Conservation (phyloP, 2,329 filamentous ascomycete species). For the Metarhizium brunneum region DNA sequence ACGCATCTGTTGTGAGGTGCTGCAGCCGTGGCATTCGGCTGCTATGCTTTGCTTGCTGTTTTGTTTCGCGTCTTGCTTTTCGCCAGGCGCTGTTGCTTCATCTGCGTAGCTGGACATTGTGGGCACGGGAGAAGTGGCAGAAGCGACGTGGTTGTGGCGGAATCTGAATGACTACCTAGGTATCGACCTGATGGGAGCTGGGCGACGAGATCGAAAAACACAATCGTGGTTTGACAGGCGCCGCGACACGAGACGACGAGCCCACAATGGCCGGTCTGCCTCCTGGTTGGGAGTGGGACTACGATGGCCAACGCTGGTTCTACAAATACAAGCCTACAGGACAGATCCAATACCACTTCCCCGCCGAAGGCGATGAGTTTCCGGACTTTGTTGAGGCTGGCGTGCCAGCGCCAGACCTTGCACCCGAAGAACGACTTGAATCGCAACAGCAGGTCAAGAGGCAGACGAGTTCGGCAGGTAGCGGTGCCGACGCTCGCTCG, state of each 20-base stretch:
- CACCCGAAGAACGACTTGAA: conserved; percentile 43
- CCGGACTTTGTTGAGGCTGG: conserved; percentile 38
- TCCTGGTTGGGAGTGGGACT: conserved; percentile 47
- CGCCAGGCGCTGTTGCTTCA: conserved; percentile 3
- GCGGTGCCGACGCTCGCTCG: neutral
- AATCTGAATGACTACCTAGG: neutral
- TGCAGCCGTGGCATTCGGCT: too few species aligned
- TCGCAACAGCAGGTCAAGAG: conserved; percentile 40
- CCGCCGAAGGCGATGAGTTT: conserved; percentile 48
- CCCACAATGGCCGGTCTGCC: conserved; percentile 31
- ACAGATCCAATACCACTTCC: conserved; percentile 46
- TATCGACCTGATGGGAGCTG: too few species aligned
- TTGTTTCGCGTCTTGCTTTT: neutral
- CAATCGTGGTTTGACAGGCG: neutral
- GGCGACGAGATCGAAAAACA: neutral
- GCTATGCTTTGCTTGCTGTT: neutral
- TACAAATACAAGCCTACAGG: conserved; percentile 47
- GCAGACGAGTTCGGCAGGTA: conserved; percentile 13
- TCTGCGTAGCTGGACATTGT: conserved; percentile 2
- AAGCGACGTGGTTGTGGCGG: neutral
- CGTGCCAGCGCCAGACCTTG: conserved; percentile 28
- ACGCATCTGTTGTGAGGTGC: neutral
- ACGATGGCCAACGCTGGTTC: conserved; percentile 49
- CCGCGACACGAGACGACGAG: neutral
- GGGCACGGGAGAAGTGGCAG: neutral